These are phyloP conservation scores for Santalum album DNA, from an alignment of 164 flowering plant species.

Conservation along the genomic window DNA sequence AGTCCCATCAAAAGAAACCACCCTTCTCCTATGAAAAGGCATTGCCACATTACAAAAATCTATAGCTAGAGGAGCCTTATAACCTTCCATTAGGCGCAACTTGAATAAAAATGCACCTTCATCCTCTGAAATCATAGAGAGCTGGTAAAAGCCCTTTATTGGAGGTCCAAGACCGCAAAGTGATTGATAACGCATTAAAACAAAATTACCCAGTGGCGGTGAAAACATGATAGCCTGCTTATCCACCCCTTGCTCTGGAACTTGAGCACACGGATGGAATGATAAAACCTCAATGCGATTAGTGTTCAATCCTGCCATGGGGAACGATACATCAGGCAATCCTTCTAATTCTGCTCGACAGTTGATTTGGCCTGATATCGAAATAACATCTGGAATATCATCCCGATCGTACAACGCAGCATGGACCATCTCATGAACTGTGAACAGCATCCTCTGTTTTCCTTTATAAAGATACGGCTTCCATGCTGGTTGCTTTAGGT, in stretches of 20 bases:
- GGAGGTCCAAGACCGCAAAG: conserved; percentile 72
- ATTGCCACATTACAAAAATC: conserved; percentile 84
- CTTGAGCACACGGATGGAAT: conserved; percentile 95
- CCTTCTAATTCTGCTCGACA: conserved; percentile 98
- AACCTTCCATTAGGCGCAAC: conserved; percentile 80
- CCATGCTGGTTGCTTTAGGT: conserved; percentile 95
- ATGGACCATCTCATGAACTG: conserved; percentile 66
- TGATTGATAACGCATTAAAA: conserved; percentile 78
- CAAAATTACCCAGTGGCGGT: conserved; percentile 93
- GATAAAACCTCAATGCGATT: conserved; percentile 64
- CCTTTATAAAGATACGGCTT: conserved; percentile 93
- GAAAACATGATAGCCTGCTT: conserved; percentile 83
- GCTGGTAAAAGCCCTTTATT: conserved; percentile 94
- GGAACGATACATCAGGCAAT: conserved; percentile 86
- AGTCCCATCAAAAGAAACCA: conserved; percentile 78
- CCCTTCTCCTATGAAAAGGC: conserved; percentile 90
- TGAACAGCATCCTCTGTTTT: conserved; percentile 72
- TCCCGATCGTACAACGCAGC: conserved; percentile 96
- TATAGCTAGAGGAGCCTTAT: conserved; percentile 68
- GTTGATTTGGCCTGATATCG: conserved; percentile 86
- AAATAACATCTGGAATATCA: conserved; percentile 83
- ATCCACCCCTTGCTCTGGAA: conserved; percentile 80
- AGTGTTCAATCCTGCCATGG: conserved; percentile 61
- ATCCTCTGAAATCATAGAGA: conserved; percentile 98
- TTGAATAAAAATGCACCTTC: conserved; percentile 97